Percentiles rank a stretch among this genome's conserved stretches.
Evolutionary conservation across 2,329 filamentous ascomycete genomes (phyloP).

Genomic region (Penicillium sp.): DNA sequence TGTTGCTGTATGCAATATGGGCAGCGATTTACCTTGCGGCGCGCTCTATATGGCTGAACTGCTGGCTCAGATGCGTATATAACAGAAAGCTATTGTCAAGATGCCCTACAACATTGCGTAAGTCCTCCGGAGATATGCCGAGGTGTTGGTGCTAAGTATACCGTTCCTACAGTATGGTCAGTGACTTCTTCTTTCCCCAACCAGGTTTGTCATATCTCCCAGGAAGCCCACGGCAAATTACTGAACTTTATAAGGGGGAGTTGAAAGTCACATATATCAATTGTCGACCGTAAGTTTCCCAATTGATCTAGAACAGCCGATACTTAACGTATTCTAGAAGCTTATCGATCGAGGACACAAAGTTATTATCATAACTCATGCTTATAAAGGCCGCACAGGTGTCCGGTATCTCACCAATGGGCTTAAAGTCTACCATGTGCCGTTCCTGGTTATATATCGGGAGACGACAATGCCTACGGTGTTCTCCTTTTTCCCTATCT

Average conservation of each 20-base stretch:
- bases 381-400: conserved; percentile 87
- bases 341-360: conserved; percentile 97
- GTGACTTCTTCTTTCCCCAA: conserved; percentile 99
- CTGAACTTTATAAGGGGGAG: conserved; percentile 64
- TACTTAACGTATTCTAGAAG: conserved; percentile 60
- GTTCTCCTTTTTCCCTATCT: conserved; percentile 98
- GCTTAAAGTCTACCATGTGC: conserved; percentile 96
- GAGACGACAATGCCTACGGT: conserved; percentile 93
- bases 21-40: neutral
- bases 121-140: conserved; percentile 32
- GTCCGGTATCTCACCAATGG: conserved; percentile 96
- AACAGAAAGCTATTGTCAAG: conserved; percentile 28
- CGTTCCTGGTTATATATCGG: conserved; percentile 94
- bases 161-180: conserved; percentile 72
- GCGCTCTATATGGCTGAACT: conserved; percentile 3
- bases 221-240: neutral
- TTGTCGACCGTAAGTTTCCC: conserved; percentile 68
- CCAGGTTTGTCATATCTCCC: conserved; percentile 60
- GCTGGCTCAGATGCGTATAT: neutral
- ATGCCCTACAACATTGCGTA: conserved; percentile 76
- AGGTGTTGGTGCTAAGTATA: conserved; percentile 32
- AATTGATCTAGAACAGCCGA: neutral
- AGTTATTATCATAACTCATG: conserved; percentile 96
- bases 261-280: conserved; percentile 99
- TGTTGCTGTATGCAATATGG: conserved; percentile 13